These are phyloP conservation scores for Cordia subcordata DNA, from an alignment of 257 asterid genomes.

Conservation along the genomic window DNA sequence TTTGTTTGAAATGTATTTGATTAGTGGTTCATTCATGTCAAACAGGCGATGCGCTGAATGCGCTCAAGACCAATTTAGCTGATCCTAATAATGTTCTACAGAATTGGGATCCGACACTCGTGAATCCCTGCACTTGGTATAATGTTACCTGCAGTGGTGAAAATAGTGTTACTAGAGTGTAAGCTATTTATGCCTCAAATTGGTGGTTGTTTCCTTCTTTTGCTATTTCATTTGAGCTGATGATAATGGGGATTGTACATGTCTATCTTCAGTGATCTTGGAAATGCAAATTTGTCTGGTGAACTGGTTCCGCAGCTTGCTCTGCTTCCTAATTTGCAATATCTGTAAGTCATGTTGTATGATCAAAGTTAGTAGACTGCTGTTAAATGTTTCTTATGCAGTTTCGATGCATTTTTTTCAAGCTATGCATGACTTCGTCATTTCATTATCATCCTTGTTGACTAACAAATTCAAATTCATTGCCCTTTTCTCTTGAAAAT, in stretches of 20 bases:
- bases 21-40: constrained; percentile 12
- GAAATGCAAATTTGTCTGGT: constrained; percentile 93
- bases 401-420: too few species aligned
- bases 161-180: constrained; percentile 89
- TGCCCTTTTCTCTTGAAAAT: background rate
- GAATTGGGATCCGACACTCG: constrained; percentile 97
- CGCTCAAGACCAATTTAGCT: constrained; percentile 63
- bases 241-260: background rate
- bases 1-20: background rate
- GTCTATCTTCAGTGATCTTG: constrained; percentile 64
- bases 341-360: constrained; percentile 59
- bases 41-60: constrained; percentile 93
- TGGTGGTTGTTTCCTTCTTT: constrained; percentile 10
- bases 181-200: constrained; percentile 22
- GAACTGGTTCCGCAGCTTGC: constrained; percentile 88
- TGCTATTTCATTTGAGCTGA: background rate
- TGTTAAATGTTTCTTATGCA: background rate
- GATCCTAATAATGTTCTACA: constrained; percentile 93
- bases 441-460: background rate
- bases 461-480: background rate
- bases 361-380: background rate
- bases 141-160: constrained; percentile 85
- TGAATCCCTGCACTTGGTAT: constrained; percentile 98
- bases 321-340: constrained; percentile 63
- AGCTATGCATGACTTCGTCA: background rate